These are phyloP conservation scores for Pythium oligandrum DNA, from an alignment of 352 stramenopile genomes.

Conservation along the genomic window DNA sequence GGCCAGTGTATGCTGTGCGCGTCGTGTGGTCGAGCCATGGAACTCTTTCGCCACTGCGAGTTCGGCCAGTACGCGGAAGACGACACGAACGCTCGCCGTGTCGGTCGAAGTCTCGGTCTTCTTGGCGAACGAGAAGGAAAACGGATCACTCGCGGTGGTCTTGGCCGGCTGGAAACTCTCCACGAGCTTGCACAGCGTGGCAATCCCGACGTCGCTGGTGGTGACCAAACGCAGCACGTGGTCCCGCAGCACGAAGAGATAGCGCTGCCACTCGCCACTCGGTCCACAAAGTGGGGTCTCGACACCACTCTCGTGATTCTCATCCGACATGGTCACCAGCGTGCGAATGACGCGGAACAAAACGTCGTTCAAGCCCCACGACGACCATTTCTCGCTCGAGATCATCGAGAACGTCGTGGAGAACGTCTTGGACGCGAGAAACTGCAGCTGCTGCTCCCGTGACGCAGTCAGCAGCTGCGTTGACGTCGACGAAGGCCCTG, in stretches of 20 bases:
- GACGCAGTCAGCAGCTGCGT: not conserved
- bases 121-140: slow-evolving; percentile 9
- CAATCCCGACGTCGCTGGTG: slow-evolving; percentile 24
- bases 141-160: not conserved
- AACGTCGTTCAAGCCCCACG: slow-evolving; percentile 35
- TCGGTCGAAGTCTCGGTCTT: not conserved
- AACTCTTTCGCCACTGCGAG: slow-evolving; percentile 53
- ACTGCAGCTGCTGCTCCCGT: slow-evolving; percentile 25
- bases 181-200: slow-evolving; percentile 29
- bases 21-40: slow-evolving; percentile 21
- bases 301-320: not conserved
- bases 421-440: slow-evolving; percentile 35
- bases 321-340: slow-evolving; percentile 6
- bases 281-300: slow-evolving; percentile 21
- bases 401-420: slow-evolving; percentile 42
- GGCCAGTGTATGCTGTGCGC: slow-evolving; percentile 30
- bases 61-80: slow-evolving; percentile 50
- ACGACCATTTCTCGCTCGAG: slow-evolving; percentile 41
- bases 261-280: slow-evolving; percentile 46
- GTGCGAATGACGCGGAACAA: slow-evolving; percentile 28
- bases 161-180: slow-evolving; percentile 17
- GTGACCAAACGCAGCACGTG: slow-evolving; percentile 35
- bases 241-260: slow-evolving; percentile 52
- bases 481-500: too few relatives aligned
- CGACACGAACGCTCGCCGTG: slow-evolving; percentile 23